phyloP scores from a whole-genome alignment of 2,329 filamentous ascomycete species.

The Hymenoscyphus occultus region DNA sequence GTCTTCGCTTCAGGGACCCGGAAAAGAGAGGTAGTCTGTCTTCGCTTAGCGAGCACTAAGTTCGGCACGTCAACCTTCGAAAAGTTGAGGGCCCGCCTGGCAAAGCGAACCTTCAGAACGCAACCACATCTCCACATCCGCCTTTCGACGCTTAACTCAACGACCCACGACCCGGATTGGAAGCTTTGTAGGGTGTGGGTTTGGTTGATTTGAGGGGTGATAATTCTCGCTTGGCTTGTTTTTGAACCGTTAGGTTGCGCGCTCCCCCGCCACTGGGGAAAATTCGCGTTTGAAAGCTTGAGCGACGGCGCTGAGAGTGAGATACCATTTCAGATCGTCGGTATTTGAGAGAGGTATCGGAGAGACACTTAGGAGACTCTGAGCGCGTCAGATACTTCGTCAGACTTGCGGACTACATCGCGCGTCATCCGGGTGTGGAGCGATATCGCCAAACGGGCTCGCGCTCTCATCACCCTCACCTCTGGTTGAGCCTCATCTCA shows the following conservation, averaged over 20 bases:
- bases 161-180: not conserved
- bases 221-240: not conserved
- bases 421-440: not conserved
- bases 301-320: not conserved
- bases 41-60: conserved; percentile 1
- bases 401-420: not conserved
- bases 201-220: not conserved
- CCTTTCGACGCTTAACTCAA: not conserved
- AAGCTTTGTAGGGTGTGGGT: not conserved
- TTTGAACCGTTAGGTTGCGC: not conserved
- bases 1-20: not conserved
- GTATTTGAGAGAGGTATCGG: not conserved
- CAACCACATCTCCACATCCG: not conserved
- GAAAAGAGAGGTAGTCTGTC: not conserved
- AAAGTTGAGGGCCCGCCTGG: not conserved
- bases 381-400: not conserved
- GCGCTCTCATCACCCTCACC: not conserved
- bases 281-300: not conserved
- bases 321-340: not conserved
- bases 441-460: conserved; percentile 1
- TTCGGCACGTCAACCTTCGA: conserved; percentile 3
- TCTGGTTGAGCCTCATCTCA: not conserved
- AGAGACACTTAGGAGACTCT: not conserved
- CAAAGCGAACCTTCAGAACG: not conserved
- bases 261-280: not conserved